Conservation (phyloP, 352 stramenopile genomes). For the Phytophthora ohioensis region DNA sequence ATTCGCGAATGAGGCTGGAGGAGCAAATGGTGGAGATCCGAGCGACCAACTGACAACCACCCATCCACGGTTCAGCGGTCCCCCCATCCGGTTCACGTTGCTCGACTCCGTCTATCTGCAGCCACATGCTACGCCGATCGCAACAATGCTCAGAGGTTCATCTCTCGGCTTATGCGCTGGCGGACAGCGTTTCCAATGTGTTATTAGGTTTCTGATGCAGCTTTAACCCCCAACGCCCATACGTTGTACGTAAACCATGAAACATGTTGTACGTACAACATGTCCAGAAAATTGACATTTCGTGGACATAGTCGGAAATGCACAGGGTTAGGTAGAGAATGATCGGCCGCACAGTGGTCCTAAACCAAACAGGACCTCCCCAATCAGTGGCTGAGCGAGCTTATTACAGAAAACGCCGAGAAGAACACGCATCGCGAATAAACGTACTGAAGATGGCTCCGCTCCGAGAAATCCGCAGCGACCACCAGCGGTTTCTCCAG, state of each 20-base stretch:
- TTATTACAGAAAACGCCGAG: neutral
- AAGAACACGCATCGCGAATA: neutral
- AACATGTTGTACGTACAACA: slow-evolving; percentile 27
- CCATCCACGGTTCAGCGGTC: too few species aligned
- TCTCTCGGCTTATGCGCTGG: too few species aligned
- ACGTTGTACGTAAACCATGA: slow-evolving; percentile 22
- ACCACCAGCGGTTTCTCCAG: slow-evolving; percentile 9
- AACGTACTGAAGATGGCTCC: neutral
- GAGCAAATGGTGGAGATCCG: too few species aligned
- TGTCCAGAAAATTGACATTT: slow-evolving; percentile 13
- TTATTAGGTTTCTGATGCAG: too few species aligned
- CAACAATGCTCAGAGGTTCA: too few species aligned
- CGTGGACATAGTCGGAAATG: neutral
- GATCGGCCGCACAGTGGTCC: neutral
- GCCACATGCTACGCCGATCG: too few species aligned
- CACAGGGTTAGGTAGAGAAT: neutral
- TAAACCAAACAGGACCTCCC: neutral
- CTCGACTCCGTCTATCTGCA: too few species aligned
- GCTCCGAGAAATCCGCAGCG: neutral
- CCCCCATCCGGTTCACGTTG: too few species aligned
- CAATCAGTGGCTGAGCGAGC: slow-evolving; percentile 4
- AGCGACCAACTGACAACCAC: too few species aligned
- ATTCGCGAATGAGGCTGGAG: too few species aligned
- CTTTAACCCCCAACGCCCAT: slow-evolving; percentile 19
- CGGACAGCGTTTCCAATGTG: too few species aligned